Conservation (phyloP, 495 filamentous ascomycete genomes). For the Hypomontagnella monticulosa region DNA sequence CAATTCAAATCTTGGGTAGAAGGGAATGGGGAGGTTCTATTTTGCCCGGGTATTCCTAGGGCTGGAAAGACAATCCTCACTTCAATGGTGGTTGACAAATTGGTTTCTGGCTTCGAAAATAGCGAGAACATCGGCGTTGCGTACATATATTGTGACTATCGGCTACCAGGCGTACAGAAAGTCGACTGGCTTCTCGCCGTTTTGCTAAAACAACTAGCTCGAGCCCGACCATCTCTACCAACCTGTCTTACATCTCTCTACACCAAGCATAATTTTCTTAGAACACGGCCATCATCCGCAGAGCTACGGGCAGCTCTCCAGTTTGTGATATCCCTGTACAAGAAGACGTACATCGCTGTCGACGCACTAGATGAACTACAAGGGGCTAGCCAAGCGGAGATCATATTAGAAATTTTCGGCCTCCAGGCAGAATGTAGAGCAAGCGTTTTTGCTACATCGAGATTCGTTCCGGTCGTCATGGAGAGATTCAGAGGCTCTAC, state of each 20-base stretch:
- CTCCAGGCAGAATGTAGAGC: neutral
- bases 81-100: neutral
- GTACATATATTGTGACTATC: constrained; percentile 3
- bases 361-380: neutral
- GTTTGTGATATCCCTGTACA: neutral
- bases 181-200: neutral
- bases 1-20: neutral
- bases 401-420: neutral
- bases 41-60: neutral
- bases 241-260: neutral
- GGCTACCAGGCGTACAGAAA: neutral
- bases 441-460: neutral
- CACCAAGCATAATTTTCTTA: neutral
- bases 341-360: neutral
- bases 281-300: neutral
- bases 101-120: neutral
- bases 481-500: neutral
- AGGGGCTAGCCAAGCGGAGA: neutral
- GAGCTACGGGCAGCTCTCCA: neutral
- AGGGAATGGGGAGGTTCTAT: neutral
- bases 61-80: neutral
- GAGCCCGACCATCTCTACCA: neutral
- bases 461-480: neutral
- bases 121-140: neutral
- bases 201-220: neutral